Conservation (phyloP, 2,329 filamentous ascomycete species). For the Cladobotryum protrusum region DNA sequence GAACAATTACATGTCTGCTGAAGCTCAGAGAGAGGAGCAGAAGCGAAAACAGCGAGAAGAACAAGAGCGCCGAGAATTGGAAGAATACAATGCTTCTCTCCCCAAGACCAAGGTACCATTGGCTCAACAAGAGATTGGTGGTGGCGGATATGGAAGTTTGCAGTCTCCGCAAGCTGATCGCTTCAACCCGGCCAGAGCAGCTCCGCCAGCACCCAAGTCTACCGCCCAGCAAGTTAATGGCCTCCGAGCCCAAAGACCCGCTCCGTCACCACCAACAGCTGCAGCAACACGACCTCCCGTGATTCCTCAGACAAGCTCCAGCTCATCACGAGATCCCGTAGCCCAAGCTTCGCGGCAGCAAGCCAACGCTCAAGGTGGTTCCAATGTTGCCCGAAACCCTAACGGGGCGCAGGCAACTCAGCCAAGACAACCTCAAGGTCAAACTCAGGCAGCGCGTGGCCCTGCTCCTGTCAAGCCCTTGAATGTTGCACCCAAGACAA, state of each 20-base stretch:
- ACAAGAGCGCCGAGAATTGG: constrained; percentile 66
- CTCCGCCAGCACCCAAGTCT: constrained; percentile 69
- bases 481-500: constrained; percentile 66
- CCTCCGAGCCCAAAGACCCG: constrained; percentile 69
- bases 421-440: constrained; percentile 41
- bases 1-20: constrained; percentile 48
- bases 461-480: constrained; percentile 69
- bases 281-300: constrained; percentile 41
- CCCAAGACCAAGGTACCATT: constrained; percentile 74
- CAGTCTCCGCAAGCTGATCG: constrained; percentile 47
- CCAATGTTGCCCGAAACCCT: constrained; percentile 52
- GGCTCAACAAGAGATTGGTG: constrained; percentile 84
- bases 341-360: constrained; percentile 39
- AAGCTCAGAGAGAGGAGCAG: constrained; percentile 48
- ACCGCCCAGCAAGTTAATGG: constrained; percentile 48
- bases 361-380: constrained; percentile 40
- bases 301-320: constrained; percentile 44
- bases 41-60: constrained; percentile 57
- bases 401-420: constrained; percentile 47
- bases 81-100: constrained; percentile 83
- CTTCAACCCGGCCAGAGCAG: constrained; percentile 80
- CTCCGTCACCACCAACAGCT: constrained; percentile 61
- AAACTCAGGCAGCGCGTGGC: constrained; percentile 40
- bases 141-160: constrained; percentile 51
- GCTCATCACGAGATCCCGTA: constrained; percentile 36